Evolutionary conservation across 768 basidiomycete species (phyloP).

Genomic region (Kwoniella pini): DNA sequence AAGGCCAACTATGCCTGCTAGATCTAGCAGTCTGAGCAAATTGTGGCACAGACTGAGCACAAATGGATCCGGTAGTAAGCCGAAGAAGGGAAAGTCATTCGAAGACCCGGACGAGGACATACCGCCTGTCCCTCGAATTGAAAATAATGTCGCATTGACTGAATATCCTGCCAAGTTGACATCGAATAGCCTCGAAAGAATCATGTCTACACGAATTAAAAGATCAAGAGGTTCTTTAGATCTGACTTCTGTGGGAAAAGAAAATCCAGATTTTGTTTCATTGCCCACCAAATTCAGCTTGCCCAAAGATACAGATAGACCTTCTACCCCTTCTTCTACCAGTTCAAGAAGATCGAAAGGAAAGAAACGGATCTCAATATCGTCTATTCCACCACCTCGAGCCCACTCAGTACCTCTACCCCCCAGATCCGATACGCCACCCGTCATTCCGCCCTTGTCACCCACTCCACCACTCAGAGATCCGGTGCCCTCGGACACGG

Average conservation of each 20-base stretch:
- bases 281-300: background rate
- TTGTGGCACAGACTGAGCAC: conserved; percentile 16
- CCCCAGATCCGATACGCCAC: conserved; percentile 1
- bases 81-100: conserved; percentile 7
- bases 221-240: conserved; percentile 13
- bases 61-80: conserved; percentile 1
- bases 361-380: background rate
- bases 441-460: conserved; percentile 3
- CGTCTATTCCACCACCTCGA: conserved; percentile 6
- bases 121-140: conserved; percentile 4
- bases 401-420: conserved; percentile 5
- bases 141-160: background rate
- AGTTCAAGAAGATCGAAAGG: conserved; percentile 1
- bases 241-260: conserved; percentile 5
- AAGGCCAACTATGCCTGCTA: conserved; percentile 4
- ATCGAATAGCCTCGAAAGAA: background rate
- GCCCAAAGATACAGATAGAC: background rate
- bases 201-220: conserved; percentile 2
- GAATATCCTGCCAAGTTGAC: background rate
- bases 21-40: conserved; percentile 15
- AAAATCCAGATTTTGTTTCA: conserved; percentile 1
- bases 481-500: background rate
- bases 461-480: background rate
- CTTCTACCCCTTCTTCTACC: conserved; percentile 3
- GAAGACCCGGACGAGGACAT: conserved; percentile 2